Conservation (phyloP, 2,329 filamentous ascomycete genomes). For the Chaetomium globosum region DNA sequence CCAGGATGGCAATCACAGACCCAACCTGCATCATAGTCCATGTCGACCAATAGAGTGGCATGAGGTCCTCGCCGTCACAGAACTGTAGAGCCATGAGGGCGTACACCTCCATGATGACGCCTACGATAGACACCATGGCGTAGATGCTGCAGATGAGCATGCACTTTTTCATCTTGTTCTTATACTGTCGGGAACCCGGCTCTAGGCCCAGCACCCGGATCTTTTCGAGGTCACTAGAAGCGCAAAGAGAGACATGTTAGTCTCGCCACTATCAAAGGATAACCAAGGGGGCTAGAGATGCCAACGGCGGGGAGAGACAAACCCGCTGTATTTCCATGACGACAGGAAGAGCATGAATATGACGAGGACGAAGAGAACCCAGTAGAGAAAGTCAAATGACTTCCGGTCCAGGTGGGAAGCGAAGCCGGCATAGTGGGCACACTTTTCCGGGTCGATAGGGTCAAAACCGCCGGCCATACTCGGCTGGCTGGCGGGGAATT, state of each 20-base stretch:
- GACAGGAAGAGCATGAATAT: slow-evolving; percentile 44
- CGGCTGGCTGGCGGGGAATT: slow-evolving; percentile 10
- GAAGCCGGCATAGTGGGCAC: slow-evolving; percentile 48
- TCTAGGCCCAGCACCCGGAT: slow-evolving; percentile 22
- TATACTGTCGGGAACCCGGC: slow-evolving; percentile 41
- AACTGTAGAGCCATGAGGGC: slow-evolving; percentile 58
- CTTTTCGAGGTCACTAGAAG: slow-evolving; percentile 42
- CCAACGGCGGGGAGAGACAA: slow-evolving; percentile 13
- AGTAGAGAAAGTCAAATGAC: slow-evolving; percentile 47
- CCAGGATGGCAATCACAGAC: slow-evolving; percentile 60
- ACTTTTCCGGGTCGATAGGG: slow-evolving; percentile 40
- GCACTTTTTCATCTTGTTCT: slow-evolving; percentile 45
- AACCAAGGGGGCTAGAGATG: neutral
- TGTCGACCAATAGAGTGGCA: slow-evolving; percentile 62
- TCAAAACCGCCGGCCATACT: slow-evolving; percentile 45
- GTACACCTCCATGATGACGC: slow-evolving; percentile 59
- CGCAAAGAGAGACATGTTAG: slow-evolving; percentile 3
- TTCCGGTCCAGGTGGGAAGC: slow-evolving; percentile 42
- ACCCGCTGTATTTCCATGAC: slow-evolving; percentile 46
- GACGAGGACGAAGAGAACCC: slow-evolving; percentile 46
- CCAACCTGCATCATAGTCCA: slow-evolving; percentile 64
- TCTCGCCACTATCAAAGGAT: neutral
- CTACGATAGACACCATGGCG: slow-evolving; percentile 48
- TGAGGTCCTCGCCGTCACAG: slow-evolving; percentile 63
- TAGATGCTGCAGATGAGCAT: slow-evolving; percentile 51